phyloP scores from a whole-genome alignment of 805 yeast genomes.

The Yamadazyma akitaensis region DNA sequence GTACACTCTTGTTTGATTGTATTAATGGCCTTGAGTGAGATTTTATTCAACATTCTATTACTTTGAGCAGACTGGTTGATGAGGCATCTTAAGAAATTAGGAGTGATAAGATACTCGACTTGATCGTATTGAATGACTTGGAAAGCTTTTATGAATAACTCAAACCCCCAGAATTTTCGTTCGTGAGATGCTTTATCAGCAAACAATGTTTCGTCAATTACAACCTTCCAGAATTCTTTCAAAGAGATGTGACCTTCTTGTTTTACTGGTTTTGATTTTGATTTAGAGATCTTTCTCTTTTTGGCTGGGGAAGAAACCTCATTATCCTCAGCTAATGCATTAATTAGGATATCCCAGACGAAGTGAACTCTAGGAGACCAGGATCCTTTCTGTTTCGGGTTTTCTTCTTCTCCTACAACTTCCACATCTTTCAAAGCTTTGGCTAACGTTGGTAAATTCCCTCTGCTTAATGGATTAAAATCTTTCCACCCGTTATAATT shows the following conservation, averaged over 20 bases:
- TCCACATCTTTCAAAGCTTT: constrained; percentile 62
- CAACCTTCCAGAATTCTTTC: constrained; percentile 73
- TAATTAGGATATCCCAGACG: constrained; percentile 65
- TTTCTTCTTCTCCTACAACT: constrained; percentile 33
- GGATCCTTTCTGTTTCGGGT: constrained; percentile 48
- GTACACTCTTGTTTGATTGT: constrained; percentile 39
- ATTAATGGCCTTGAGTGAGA: constrained; percentile 53
- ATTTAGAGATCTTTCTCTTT: constrained; percentile 13
- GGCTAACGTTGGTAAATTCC: constrained; percentile 59
- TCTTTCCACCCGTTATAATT: constrained; percentile 52
- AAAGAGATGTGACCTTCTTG: constrained; percentile 25
- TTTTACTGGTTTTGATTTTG: constrained; percentile 25
- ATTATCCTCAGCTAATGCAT: constrained; percentile 32
- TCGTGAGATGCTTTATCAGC: constrained; percentile 76
- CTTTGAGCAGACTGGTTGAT: constrained; percentile 72
- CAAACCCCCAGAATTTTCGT: constrained; percentile 83
- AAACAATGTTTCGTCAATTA: constrained; percentile 79
- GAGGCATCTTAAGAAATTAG: constrained; percentile 66
- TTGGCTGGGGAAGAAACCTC: constrained; percentile 21
- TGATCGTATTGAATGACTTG: constrained; percentile 15
- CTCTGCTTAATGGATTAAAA: constrained; percentile 69
- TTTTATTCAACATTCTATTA: constrained; percentile 62
- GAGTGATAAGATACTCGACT: constrained; percentile 44
- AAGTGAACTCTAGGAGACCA: constrained; percentile 78
- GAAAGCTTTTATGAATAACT: constrained; percentile 56